Evolutionary conservation across 2,329 filamentous ascomycete species (phyloP).

Genomic region (Sporothrix pseudoabietina): DNA sequence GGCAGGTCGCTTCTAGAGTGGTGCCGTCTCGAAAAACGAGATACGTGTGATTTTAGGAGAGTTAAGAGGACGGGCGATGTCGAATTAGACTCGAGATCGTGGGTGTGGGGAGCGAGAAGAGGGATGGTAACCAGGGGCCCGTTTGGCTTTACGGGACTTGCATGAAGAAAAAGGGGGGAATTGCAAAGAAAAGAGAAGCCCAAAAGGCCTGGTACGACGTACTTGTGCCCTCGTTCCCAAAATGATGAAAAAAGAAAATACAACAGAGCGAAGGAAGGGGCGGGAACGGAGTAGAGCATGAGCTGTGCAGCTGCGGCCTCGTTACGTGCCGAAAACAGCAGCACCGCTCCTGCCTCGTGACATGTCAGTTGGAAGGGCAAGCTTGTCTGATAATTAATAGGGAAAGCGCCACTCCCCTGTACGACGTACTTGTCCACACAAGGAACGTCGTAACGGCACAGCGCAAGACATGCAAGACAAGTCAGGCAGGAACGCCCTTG

Average conservation of each 20-base stretch:
- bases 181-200: background rate
- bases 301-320: background rate
- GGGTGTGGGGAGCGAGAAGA: background rate
- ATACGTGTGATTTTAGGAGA: background rate
- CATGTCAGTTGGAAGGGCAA: background rate
- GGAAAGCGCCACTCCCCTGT: background rate
- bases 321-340: background rate
- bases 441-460: background rate
- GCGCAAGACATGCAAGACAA: background rate
- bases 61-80: background rate
- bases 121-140: background rate
- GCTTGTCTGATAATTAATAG: background rate
- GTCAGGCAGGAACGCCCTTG: background rate
- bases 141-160: background rate
- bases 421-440: too few relatives aligned
- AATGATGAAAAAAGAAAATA: background rate
- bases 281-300: background rate
- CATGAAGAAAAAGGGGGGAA: background rate
- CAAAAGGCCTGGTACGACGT: background rate
- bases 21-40: background rate
- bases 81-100: background rate
- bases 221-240: background rate
- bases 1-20: background rate
- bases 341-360: constrained; percentile 2
- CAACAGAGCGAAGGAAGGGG: background rate